A percentile compares a stretch with the other conserved stretches of the same genome.
These are phyloP conservation scores for Pinus albicaulis DNA, from an alignment of 75 land plant genomes.

Conservation along the genomic window DNA sequence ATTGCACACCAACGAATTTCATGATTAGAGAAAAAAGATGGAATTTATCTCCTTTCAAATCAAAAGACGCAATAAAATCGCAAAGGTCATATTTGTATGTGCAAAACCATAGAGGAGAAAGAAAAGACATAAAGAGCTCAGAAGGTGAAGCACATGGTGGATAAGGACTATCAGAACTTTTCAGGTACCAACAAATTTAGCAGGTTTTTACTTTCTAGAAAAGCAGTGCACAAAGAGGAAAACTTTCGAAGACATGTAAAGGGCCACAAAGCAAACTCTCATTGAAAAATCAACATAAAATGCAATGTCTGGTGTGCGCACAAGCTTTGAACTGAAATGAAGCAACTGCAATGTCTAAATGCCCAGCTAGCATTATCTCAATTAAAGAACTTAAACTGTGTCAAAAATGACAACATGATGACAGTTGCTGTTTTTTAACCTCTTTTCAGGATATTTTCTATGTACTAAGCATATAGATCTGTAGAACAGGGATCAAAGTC, in stretches of 20 bases:
- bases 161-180: background rate
- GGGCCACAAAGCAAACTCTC: background rate
- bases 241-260: background rate
- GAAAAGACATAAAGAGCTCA: background rate
- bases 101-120: background rate
- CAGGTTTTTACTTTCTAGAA: background rate
- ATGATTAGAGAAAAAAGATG: background rate
- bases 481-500: too few relatives aligned
- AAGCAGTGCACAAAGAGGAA: background rate
- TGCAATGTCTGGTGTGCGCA: too few relatives aligned
- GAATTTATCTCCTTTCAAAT: background rate
- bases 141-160: background rate
- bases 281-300: too few relatives aligned
- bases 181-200: background rate
- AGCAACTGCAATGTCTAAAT: too few relatives aligned
- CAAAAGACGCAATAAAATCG: background rate
- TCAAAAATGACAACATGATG: too few relatives aligned
- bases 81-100: background rate
- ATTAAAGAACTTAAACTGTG: too few relatives aligned
- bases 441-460: too few relatives aligned
- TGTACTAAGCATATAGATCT: too few relatives aligned
- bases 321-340: too few relatives aligned
- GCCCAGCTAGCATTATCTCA: too few relatives aligned
- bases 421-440: too few relatives aligned
- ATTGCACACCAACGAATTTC: background rate